Evolutionary conservation across 805 yeast species (phyloP).

Genomic region (Wickerhamomyces sydowiorum): DNA sequence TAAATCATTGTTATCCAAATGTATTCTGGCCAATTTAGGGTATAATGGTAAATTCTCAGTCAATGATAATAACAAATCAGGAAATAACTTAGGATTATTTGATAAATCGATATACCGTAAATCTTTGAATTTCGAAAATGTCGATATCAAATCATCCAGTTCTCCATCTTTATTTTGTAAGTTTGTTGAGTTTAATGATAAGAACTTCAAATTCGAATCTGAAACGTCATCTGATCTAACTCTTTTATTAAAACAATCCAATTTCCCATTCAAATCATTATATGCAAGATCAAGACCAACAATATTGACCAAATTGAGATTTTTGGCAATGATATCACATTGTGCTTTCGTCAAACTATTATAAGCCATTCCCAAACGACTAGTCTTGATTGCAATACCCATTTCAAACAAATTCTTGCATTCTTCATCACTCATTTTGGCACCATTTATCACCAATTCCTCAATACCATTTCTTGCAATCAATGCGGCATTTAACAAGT

Average conservation of each 20-base stretch:
- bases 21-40: slow-evolving; percentile 56
- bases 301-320: slow-evolving; percentile 44
- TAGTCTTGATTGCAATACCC: slow-evolving; percentile 54
- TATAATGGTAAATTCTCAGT: slow-evolving; percentile 66
- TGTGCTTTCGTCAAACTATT: slow-evolving; percentile 60
- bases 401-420: slow-evolving; percentile 54
- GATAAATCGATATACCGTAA: slow-evolving; percentile 75
- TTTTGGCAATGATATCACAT: slow-evolving; percentile 48
- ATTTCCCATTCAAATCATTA: slow-evolving; percentile 51
- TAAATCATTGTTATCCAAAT: slow-evolving; percentile 66
- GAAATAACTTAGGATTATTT: slow-evolving; percentile 67
- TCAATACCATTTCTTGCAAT: slow-evolving; percentile 73
- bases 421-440: slow-evolving; percentile 54
- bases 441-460: slow-evolving; percentile 77
- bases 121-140: slow-evolving; percentile 46
- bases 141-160: slow-evolving; percentile 34
- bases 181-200: slow-evolving; percentile 67
- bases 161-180: slow-evolving; percentile 31
- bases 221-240: slow-evolving; percentile 19
- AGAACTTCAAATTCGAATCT: slow-evolving; percentile 31
- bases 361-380: slow-evolving; percentile 73
- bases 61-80: slow-evolving; percentile 45
- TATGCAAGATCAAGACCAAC: slow-evolving; percentile 81
- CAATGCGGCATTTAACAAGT: slow-evolving; percentile 67
- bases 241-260: slow-evolving; percentile 22